Conservation (phyloP, 495 filamentous ascomycete species). For the Aspergillus nanangensis region DNA sequence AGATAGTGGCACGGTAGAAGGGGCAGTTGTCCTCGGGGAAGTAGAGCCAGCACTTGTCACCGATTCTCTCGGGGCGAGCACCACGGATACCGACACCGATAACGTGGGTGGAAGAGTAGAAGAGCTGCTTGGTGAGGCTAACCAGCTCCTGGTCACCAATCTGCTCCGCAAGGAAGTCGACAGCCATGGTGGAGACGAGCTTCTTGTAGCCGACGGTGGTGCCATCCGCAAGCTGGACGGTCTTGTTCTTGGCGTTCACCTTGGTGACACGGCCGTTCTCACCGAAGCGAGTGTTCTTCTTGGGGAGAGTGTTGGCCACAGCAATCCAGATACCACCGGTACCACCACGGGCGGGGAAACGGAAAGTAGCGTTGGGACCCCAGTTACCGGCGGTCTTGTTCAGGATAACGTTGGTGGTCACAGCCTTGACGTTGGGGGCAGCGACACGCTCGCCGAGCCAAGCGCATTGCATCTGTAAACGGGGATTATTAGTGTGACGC, state of each 20-base stretch:
- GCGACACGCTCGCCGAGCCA: slow-evolving; percentile 99
- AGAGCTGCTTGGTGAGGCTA: slow-evolving; percentile 82
- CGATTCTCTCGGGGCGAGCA: slow-evolving; percentile 88
- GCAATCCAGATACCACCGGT: slow-evolving; percentile 99
- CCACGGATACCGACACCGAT: slow-evolving; percentile 95
- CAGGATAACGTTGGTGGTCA: slow-evolving; percentile 91
- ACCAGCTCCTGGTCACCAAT: slow-evolving; percentile 85
- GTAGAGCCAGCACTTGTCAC: slow-evolving; percentile 99
- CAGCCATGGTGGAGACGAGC: slow-evolving; percentile 93
- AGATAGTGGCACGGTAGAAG: slow-evolving; percentile 99
- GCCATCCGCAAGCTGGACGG: slow-evolving; percentile 76
- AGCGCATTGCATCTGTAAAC: slow-evolving; percentile 89
- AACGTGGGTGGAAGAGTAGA: slow-evolving; percentile 96
- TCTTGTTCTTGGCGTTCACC: slow-evolving; percentile 79
- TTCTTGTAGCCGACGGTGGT: slow-evolving; percentile 89
- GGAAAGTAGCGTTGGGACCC: slow-evolving; percentile 98
- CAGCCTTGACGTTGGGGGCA: slow-evolving; percentile 91
- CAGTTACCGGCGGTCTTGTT: slow-evolving; percentile 96
- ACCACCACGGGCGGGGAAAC: slow-evolving; percentile 91
- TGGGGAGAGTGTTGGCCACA: slow-evolving; percentile 87
- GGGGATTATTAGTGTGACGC: not conserved
- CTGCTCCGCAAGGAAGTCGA: slow-evolving; percentile 81
- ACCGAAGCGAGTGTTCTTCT: slow-evolving; percentile 87
- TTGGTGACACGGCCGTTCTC: slow-evolving; percentile 77
- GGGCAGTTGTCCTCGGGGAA: slow-evolving; percentile 99